Evolutionary conservation across 129 eudicot genomes (phyloP).

Genomic region (Centella asiatica): DNA sequence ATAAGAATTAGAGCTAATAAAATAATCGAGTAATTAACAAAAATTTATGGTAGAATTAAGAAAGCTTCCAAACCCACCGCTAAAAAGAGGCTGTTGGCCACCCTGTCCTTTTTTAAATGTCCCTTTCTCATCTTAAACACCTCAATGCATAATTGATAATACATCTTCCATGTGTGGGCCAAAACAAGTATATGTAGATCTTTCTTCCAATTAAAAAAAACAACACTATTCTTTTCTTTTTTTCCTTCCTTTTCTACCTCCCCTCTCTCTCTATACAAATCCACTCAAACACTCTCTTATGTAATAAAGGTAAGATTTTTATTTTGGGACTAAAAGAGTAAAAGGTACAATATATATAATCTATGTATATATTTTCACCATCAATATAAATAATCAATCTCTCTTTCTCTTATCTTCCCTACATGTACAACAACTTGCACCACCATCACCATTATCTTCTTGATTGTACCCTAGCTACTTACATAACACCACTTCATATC

Average conservation of each 20-base stretch:
- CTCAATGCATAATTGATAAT: constrained; percentile 3
- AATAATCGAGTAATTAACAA: neutral
- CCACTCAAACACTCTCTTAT: too few species aligned
- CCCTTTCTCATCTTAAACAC: constrained; percentile 55
- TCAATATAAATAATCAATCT: constrained; percentile 11
- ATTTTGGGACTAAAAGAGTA: neutral
- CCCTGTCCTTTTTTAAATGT: constrained; percentile 45
- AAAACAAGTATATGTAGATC: constrained; percentile 44
- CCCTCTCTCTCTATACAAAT: too few species aligned
- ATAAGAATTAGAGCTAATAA: constrained; percentile 5
- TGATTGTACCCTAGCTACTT: constrained; percentile 15
- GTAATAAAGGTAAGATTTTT: neutral
- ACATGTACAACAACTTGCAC: constrained; percentile 18
- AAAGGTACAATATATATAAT: too few species aligned
- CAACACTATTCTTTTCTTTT: too few species aligned
- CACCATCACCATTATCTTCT: neutral
- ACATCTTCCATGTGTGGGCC: constrained; percentile 48
- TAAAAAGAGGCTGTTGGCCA: constrained; percentile 28
- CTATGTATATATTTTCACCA: constrained; percentile 1
- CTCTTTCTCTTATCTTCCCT: constrained; percentile 9
- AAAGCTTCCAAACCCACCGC: constrained; percentile 73
- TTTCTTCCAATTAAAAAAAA: constrained; percentile 33
- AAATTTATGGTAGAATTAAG: constrained; percentile 24
- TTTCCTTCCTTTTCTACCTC: too few species aligned
- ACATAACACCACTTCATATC: too few species aligned